phyloP scores from a whole-genome alignment of 1,284 basidiomycete genomes.

The Leucoagaricus sp. region DNA sequence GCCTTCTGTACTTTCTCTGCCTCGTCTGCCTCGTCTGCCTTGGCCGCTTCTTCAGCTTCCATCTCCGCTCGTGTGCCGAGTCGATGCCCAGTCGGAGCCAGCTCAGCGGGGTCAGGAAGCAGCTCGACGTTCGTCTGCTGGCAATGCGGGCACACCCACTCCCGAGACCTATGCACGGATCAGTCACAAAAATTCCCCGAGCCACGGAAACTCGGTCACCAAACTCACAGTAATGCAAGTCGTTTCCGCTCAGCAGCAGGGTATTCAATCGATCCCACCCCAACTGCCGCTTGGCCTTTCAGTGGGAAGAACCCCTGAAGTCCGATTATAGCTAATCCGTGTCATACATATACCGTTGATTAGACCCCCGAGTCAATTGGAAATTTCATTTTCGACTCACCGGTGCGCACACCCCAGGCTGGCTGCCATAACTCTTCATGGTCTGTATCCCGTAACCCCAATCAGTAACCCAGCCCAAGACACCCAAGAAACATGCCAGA shows the following conservation, averaged over 20 bases:
- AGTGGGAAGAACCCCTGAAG: conserved; percentile 91
- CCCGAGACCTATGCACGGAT: conserved; percentile 59
- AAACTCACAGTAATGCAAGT: conserved; percentile 73
- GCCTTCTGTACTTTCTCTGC: not conserved
- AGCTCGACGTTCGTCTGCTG: conserved; percentile 66
- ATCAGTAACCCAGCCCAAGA: conserved; percentile 16
- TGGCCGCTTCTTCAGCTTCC: conserved; percentile 10
- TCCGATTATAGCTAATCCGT: conserved; percentile 80
- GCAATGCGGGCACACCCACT: conserved; percentile 83
- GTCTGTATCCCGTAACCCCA: conserved; percentile 46
- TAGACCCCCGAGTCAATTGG: not conserved
- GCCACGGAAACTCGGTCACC: not conserved
- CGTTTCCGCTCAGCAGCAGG: conserved; percentile 78
- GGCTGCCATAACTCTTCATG: conserved; percentile 95
- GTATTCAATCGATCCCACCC: conserved; percentile 87
- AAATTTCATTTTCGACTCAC: conserved; percentile 36
- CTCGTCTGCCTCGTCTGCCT: conserved; percentile 10
- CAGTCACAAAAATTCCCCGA: conserved; percentile 16
- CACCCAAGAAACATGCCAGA: no score
- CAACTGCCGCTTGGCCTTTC: conserved; percentile 86
- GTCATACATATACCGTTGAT: not conserved
- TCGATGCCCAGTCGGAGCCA: not conserved
- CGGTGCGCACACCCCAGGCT: conserved; percentile 96
- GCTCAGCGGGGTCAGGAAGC: conserved; percentile 63
- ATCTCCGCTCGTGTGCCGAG: not conserved